A percentile compares a stretch with the other conserved stretches of the same genome.
These are phyloP conservation scores for Diaporthe vexans DNA, from an alignment of 2,329 filamentous ascomycete genomes.

Conservation along the genomic window DNA sequence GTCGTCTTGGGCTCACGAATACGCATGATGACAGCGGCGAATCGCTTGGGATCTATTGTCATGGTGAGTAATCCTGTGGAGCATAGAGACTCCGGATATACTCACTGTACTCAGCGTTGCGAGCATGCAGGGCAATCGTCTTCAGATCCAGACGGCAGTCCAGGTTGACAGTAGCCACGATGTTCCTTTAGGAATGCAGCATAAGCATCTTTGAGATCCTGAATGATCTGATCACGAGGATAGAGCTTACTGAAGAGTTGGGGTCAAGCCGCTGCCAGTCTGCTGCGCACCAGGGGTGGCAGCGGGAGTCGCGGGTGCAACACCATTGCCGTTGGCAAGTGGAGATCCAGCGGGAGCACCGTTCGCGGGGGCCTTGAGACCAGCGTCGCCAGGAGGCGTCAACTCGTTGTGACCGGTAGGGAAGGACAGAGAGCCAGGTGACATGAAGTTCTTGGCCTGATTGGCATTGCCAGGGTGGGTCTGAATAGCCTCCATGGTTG, in stretches of 20 bases:
- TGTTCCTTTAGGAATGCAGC: conserved; percentile 81
- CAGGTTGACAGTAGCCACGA: conserved; percentile 98
- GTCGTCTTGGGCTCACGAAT: conserved; percentile 99
- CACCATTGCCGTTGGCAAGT: conserved; percentile 78
- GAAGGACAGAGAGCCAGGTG: conserved; percentile 91
- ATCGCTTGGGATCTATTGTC: conserved; percentile 74
- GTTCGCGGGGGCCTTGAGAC: conserved; percentile 69
- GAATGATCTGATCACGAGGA: conserved; percentile 51
- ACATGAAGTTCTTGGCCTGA: conserved; percentile 96
- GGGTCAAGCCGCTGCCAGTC: conserved; percentile 89
- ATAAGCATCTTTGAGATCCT: conserved; percentile 68
- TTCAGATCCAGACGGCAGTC: conserved; percentile 98
- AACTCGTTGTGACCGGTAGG: conserved; percentile 86
- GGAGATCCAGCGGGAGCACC: conserved; percentile 67
- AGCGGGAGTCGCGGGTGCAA: conserved; percentile 90
- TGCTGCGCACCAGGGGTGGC: conserved; percentile 88
- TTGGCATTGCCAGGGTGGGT: conserved; percentile 92
- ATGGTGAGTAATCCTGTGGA: conserved; percentile 38
- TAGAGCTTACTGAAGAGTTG: conserved; percentile 95
- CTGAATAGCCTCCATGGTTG: conserved; percentile 87
- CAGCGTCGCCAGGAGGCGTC: conserved; percentile 82
- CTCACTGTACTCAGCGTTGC: conserved; percentile 92
- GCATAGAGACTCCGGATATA: conserved; percentile 36
- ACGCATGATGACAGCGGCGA: conserved; percentile 99
- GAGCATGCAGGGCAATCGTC: conserved; percentile 97